Base-by-base conservation (phyloP, 176 grass and related monocot genomes). In the Eleusine coracana region DNA sequence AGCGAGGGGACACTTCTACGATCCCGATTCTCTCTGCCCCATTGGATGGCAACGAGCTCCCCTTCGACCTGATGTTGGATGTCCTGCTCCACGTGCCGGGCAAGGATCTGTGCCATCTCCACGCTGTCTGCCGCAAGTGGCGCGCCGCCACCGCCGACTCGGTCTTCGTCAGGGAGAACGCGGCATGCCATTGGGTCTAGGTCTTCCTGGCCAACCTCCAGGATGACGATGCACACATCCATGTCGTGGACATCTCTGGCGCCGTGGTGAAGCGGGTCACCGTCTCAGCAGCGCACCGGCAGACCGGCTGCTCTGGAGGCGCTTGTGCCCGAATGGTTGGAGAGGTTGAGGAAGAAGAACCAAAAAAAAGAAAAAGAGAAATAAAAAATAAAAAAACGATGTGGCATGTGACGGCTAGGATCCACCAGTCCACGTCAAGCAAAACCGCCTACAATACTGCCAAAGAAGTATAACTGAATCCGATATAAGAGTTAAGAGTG, bases 221-320 rank as follows among this genome's bases (percentile, higher is more conserved):
- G n/a, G 58, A 77, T 4, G 75, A 77, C 75, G 56, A 18, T n/a
- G 58, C 69, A 15, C 41, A 25, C 37, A 2, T 64, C 75, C 28
- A 18, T 39, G 13, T 64, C 23, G 2, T 77, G 0, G 75, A 77
- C 28, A 38, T 77, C 14, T 63, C 56, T 40, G 75, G 75, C 25
- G 28, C 10, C 10, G 75, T 64, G 58, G 39, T 77, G 7, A 77
- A 77, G 58, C 39, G 75, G 58, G 12, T 77, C 39, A 4, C 75
- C 23, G 58, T 59, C 23, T 23, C 58, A 39, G 40, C 3, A n/a
- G 58, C 75, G 7, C 58, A n/a, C n/a, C n/a, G n/a, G n/a, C n/a
- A n/a, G n/a, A 77, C 23, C 56, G 9, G 58, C 58, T 77, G 58
- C 75, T 63, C 25, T 77, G 75, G n/a, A 34, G 31, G 31, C 31